Evolutionary conservation across 768 basidiomycete species (phyloP), one percentile per base, ranked within the genome.

Genomic region (Galerina marginata): DNA sequence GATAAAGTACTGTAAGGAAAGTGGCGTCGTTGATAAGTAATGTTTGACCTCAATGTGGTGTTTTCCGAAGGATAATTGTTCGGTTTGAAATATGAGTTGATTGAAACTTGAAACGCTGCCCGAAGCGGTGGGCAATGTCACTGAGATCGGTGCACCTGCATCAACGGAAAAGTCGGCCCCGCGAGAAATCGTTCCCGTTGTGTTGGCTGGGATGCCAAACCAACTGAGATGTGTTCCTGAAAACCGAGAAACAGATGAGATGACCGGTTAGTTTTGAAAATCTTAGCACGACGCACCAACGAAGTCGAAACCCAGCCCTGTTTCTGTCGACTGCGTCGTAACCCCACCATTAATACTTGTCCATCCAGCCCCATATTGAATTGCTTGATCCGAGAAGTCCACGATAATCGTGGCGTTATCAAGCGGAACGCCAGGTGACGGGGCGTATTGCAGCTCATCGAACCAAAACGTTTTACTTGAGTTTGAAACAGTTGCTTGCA

Each of bases 91-190:
- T 42, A 66, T 58, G 10, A 58, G 38, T 15, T 60, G 40, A 29
- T 66, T 60, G 56, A 56, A 66, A 33, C 4, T 36, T 20, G 55
- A 6, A 63, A 60, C 46, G 39, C 55, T 2, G 49, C 38, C 23
- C 39, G 39, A 5, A 44, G 38, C 1, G 58, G 40, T 10, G 60
- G 58, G 29, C 16, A 66, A 39, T 6, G 42, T 29, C 33, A 63
- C 63, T 3, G 48, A 49, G 23, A 56, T 51, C 6, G 61, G 50
- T 11, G 61, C 26, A 15, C 49, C 47, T 2, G 51, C 58, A 46
- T 66, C 65, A 12, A 66, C 52, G 10, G 52, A 53, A 26, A 63
- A 66, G 5, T 59, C 65, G 16, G 59, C 71, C 7, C 29, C 29
- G 7, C 29, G 29, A 43, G 54, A 44, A 7, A 23, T 43, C 4